These are phyloP conservation scores for Leccinum uliginosum DNA, from an alignment of 768 basidiomycete species.

Conservation along the genomic window DNA sequence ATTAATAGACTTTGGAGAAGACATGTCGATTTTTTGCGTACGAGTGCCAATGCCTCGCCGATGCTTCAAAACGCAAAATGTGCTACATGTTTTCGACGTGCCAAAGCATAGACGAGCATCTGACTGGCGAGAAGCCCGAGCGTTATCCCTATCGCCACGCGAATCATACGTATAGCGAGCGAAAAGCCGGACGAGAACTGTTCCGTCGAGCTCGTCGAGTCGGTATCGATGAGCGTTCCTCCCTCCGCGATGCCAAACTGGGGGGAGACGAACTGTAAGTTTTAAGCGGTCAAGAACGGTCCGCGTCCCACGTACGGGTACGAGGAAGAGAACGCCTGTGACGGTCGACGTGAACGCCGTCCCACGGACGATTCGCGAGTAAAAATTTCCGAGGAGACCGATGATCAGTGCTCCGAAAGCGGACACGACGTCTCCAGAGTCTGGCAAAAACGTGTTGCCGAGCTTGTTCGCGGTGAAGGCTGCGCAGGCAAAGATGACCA, in stretches of 20 bases:
- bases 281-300: neutral
- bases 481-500: conserved; percentile 79
- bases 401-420: conserved; percentile 76
- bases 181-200: conserved; percentile 76
- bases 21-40: neutral
- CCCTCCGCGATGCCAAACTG: conserved; percentile 76
- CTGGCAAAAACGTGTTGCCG: conserved; percentile 56
- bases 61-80: conserved; percentile 67
- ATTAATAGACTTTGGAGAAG: conserved; percentile 25
- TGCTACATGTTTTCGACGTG: conserved; percentile 65
- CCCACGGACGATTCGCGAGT: conserved; percentile 68
- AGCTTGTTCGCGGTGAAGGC: conserved; percentile 69
- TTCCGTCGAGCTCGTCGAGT: conserved; percentile 49
- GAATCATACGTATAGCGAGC: conserved; percentile 77
- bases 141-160: conserved; percentile 81
- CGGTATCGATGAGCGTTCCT: conserved; percentile 55
- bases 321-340: conserved; percentile 87
- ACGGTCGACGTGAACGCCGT: conserved; percentile 90
- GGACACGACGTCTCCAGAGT: conserved; percentile 69
- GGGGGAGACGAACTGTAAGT: conserved; percentile 17
- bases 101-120: conserved; percentile 70
- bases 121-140: conserved; percentile 82
- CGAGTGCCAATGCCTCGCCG: neutral
- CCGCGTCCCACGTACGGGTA: conserved; percentile 58
- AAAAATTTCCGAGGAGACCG: conserved; percentile 77